Percentiles rank a stretch among this genome's conserved stretches.
These are phyloP conservation scores for button mushroom (Agaricus bisporus) DNA, from an alignment of 768 basidiomycete species.

Conservation along the genomic window DNA sequence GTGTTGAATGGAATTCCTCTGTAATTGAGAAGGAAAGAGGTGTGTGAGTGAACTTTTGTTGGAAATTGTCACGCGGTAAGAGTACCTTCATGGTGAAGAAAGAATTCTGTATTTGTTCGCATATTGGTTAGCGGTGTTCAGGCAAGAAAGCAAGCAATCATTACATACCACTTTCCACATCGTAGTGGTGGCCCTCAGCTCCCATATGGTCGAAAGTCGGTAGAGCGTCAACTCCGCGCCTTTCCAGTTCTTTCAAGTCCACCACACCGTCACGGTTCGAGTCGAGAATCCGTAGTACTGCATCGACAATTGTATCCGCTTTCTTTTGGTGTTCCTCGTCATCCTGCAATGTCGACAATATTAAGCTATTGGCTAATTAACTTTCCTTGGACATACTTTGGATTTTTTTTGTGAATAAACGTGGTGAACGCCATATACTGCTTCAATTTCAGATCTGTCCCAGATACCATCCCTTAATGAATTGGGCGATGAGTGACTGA, in stretches of 20 bases:
- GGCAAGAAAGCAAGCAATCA: not conserved
- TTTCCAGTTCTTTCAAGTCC: slow-evolving; percentile 63
- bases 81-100: slow-evolving; percentile 94
- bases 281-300: slow-evolving; percentile 68
- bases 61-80: not conserved
- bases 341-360: slow-evolving; percentile 35
- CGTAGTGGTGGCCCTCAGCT: slow-evolving; percentile 91
- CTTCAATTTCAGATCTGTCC: slow-evolving; percentile 86
- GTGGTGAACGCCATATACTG: slow-evolving; percentile 95
- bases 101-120: slow-evolving; percentile 56
- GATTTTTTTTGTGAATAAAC: slow-evolving; percentile 80
- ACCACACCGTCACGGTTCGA: slow-evolving; percentile 67
- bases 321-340: slow-evolving; percentile 77
- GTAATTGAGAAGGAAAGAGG: slow-evolving; percentile 1
- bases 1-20: slow-evolving; percentile 93
- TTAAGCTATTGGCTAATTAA: not conserved
- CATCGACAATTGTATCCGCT: slow-evolving; percentile 69
- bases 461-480: slow-evolving; percentile 65
- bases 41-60: not conserved
- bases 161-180: slow-evolving; percentile 79
- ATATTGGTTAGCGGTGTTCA: not conserved
- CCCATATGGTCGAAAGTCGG: slow-evolving; percentile 82
- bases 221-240: slow-evolving; percentile 66
- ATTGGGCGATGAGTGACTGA: slow-evolving; percentile 2
- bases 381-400: slow-evolving; percentile 33